phyloP scores from a whole-genome alignment of 768 basidiomycete species.

The Suillus bovinus region DNA sequence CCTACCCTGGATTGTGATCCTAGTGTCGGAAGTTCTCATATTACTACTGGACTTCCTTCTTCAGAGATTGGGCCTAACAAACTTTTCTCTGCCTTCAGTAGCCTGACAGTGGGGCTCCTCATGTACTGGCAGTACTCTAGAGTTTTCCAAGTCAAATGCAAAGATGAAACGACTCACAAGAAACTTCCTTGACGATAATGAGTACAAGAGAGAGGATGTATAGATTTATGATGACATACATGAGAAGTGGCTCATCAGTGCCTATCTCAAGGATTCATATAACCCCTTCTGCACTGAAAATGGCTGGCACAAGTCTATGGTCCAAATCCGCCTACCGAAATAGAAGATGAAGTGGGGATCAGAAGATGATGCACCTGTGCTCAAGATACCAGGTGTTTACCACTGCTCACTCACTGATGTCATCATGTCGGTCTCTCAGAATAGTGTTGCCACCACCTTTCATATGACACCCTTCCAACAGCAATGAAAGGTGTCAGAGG shows the following conservation, averaged over 20 bases:
- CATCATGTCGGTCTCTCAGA: background rate
- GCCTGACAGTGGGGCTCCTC: slow-evolving; percentile 25
- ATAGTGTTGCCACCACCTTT: background rate
- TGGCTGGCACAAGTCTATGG: slow-evolving; percentile 8
- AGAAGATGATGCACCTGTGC: background rate
- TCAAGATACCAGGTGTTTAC: background rate
- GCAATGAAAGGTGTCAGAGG: background rate
- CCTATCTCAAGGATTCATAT: background rate
- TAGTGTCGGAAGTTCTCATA: background rate
- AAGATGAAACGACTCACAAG: slow-evolving; percentile 28
- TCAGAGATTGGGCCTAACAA: background rate
- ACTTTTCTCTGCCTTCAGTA: slow-evolving; percentile 16
- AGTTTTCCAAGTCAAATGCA: slow-evolving; percentile 23
- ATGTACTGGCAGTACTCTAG: slow-evolving; percentile 34
- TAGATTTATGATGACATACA: slow-evolving; percentile 12
- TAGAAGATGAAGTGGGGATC: background rate
- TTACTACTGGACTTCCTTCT: background rate
- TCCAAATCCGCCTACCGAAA: slow-evolving; percentile 10
- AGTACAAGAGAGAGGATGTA: slow-evolving; percentile 26
- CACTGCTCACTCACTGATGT: slow-evolving; percentile 7
- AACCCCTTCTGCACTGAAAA: slow-evolving; percentile 6
- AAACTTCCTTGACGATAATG: slow-evolving; percentile 21
- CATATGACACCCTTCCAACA: background rate
- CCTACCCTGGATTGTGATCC: background rate
- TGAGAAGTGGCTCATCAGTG: background rate